These are phyloP conservation scores for Lodderomyces beijingensis DNA, from an alignment of 1,139 yeast genomes.

Conservation along the genomic window DNA sequence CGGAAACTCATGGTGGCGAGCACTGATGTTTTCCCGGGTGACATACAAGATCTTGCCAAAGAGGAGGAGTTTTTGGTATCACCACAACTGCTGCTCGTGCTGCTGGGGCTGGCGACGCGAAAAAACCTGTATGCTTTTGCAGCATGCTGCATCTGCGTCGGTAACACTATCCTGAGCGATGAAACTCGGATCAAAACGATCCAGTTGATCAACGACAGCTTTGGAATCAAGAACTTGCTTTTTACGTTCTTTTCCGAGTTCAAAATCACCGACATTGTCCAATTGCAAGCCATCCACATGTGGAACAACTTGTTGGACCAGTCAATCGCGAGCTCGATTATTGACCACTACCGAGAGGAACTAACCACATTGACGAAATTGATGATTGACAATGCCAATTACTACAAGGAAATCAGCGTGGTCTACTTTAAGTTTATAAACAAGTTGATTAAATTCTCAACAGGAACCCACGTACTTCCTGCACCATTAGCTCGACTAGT, in stretches of 20 bases:
- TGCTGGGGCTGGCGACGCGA: constrained; percentile 5
- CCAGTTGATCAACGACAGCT: constrained; percentile 10
- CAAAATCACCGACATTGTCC: constrained; percentile 33
- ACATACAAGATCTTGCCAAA: not conserved
- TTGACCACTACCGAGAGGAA: constrained; percentile 8
- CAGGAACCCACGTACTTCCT: not conserved
- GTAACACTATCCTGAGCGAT: constrained; percentile 28
- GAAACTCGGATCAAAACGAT: constrained; percentile 17
- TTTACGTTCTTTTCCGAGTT: constrained; percentile 17
- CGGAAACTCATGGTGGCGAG: constrained; percentile 33
- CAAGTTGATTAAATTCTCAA: constrained; percentile 21
- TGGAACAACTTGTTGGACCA: constrained; percentile 26
- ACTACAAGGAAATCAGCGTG: constrained; percentile 31
- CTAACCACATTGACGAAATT: constrained; percentile 24
- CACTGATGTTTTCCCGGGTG: constrained; percentile 19
- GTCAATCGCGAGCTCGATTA: constrained; percentile 14
- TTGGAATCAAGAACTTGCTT: constrained; percentile 17
- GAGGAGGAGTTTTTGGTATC: too few relatives aligned
- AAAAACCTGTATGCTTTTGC: constrained; percentile 27
- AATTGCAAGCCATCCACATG: constrained; percentile 36
- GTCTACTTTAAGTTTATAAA: constrained; percentile 28
- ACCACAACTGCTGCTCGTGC: too few relatives aligned
- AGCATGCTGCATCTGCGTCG: constrained; percentile 29
- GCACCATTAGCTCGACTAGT: not conserved
- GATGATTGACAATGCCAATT: constrained; percentile 31